Conservation (phyloP, 768 basidiomycete species). For the Mycena albidolilacea region DNA sequence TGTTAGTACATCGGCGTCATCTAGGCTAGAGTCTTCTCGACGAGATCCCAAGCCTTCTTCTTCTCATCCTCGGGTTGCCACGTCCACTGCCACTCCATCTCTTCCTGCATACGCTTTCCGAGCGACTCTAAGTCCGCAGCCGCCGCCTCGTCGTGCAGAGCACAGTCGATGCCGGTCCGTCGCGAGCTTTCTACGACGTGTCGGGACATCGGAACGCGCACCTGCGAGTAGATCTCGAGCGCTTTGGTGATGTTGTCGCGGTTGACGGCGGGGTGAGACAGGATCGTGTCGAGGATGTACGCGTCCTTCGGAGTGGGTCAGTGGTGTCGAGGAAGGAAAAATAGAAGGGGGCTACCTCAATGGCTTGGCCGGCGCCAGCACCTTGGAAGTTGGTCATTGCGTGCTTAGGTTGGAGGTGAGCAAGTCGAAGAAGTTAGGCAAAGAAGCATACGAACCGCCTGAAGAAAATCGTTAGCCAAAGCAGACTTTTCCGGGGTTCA, state of each 20-base stretch:
- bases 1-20: too few relatives aligned
- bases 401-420: not conserved
- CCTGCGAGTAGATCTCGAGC: slow-evolving; percentile 2
- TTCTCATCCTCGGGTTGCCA: slow-evolving; percentile 3
- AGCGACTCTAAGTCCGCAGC: not conserved
- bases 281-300: slow-evolving; percentile 2
- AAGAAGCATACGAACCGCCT: not conserved
- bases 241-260: not conserved
- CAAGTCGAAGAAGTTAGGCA: not conserved
- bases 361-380: not conserved
- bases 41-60: slow-evolving; percentile 7
- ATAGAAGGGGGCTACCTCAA: not conserved
- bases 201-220: not conserved
- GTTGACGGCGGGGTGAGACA: slow-evolving; percentile 1
- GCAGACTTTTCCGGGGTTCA: not conserved
- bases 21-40: not conserved
- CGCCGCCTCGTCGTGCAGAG: not conserved
- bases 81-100: slow-evolving; percentile 13
- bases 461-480: not conserved
- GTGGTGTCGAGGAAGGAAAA: not conserved
- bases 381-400: slow-evolving; percentile 6
- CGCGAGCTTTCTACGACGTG: slow-evolving; percentile 1
- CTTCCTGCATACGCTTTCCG: slow-evolving; percentile 4
- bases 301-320: not conserved
- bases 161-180: not conserved